Base-by-base conservation (phyloP, 257 asterid species). In the Lantana camara region DNA sequence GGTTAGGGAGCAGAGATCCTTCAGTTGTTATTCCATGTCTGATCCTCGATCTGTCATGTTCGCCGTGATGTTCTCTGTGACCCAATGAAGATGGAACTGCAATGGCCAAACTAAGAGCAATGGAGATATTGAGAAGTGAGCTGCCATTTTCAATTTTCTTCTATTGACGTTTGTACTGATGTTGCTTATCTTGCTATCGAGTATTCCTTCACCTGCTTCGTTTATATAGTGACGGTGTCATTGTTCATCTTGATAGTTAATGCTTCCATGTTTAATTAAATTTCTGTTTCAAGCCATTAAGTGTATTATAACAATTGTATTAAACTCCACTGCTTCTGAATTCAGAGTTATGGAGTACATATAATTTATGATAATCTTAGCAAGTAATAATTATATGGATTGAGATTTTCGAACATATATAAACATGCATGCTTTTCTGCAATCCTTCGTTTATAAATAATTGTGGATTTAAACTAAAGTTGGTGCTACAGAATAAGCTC, bases 1-100 rank as follows among this genome's bases (percentile, higher is more conserved):
- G 13, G 75, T 63, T 4, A 55, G 32, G 38, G 72, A 68, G 64
- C 75, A 57, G 55, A 68, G 68, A 5, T 69, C 69, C 24, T 61
- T 19, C 10, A 68, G 40, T 21, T 30, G 16, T 14, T 40, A 14
- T 37, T 50, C 63, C 0, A 15, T 22, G 3, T 60, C 68, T 23
- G 60, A 42, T 34, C 13, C 22, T n/a, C n/a, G n/a, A n/a, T n/a
- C n/a, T n/a, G n/a, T n/a, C n/a, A n/a, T n/a, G n/a, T n/a, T n/a
- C n/a, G n/a, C n/a, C n/a, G n/a, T n/a, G n/a, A n/a, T n/a, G 32
- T 19, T 55, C 41, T 57, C 1, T 34, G 38, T 32, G 62, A 27
- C 57, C 62, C 5, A 14, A 38, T 29, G 67, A 52, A 29, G 24
- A 48, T 6, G 71, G 58, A 48, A 61, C 19, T 22, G 49, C 48